Evolutionary conservation across 2,329 filamentous ascomycete genomes (phyloP).

Genomic region (Waltergamsia citrina): DNA sequence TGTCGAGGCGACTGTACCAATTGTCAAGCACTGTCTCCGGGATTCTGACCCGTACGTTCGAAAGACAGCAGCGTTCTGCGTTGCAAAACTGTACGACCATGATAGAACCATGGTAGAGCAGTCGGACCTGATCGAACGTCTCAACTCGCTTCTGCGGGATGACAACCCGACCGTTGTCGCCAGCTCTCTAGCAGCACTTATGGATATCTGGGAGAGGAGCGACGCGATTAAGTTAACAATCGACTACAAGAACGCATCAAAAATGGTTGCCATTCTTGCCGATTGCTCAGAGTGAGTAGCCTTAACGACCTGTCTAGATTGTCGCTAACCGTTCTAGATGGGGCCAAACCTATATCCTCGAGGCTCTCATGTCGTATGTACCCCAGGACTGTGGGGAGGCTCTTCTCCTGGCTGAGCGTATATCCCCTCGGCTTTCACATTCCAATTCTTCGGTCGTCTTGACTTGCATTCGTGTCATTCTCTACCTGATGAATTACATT

Average conservation of each 20-base stretch:
- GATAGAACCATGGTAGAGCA: constrained; percentile 82
- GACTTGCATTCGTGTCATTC: constrained; percentile 89
- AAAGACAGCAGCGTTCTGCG: constrained; percentile 92
- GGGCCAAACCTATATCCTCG: constrained; percentile 97
- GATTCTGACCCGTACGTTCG: constrained; percentile 93
- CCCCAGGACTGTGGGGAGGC: constrained; percentile 87
- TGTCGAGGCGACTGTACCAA: constrained; percentile 78
- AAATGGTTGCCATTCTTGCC: constrained; percentile 91
- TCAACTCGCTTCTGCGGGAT: constrained; percentile 84
- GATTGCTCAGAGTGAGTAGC: constrained; percentile 86
- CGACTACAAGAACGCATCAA: constrained; percentile 93
- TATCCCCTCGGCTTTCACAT: constrained; percentile 90
- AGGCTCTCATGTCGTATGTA: constrained; percentile 95
- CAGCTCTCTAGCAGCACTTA: constrained; percentile 79
- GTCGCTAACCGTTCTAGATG: constrained; percentile 47
- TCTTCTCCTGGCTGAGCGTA: constrained; percentile 80
- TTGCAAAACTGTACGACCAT: constrained; percentile 96
- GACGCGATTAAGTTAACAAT: constrained; percentile 97
- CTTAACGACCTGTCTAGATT: too few species aligned
- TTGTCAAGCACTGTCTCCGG: constrained; percentile 73
- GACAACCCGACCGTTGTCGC: constrained; percentile 97
- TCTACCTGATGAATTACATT: constrained; percentile 99
- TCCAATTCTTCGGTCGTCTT: constrained; percentile 95
- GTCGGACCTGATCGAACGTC: constrained; percentile 82
- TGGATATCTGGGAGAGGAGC: constrained; percentile 98